These are phyloP conservation scores for Boletus sp. DNA, from an alignment of 768 basidiomycete species.

Conservation along the genomic window DNA sequence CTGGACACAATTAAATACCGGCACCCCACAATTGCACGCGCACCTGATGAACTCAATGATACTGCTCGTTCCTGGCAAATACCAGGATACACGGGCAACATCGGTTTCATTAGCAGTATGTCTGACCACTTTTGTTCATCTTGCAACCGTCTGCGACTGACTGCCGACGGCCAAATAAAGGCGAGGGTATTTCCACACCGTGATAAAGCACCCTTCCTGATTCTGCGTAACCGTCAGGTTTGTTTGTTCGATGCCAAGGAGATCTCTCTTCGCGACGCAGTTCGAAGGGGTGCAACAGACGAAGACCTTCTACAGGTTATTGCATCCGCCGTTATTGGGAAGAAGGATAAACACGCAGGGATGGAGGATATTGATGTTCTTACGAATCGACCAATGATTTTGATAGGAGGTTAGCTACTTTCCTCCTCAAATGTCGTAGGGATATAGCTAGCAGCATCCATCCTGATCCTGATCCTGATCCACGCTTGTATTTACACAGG, in stretches of 20 bases:
- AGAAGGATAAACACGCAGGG: constrained; percentile 79
- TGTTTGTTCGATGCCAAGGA: constrained; percentile 86
- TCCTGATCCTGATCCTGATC: constrained; percentile 29
- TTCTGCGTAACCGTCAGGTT: constrained; percentile 45
- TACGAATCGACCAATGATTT: constrained; percentile 84
- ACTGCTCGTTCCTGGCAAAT: constrained; percentile 80
- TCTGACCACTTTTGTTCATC: constrained; percentile 88
- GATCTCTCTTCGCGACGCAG: constrained; percentile 72
- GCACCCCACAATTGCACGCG: constrained; percentile 53
- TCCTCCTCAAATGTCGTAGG: constrained; percentile 18
- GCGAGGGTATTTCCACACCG: constrained; percentile 32
- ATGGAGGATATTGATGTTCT: constrained; percentile 79
- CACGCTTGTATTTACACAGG: constrained; percentile 23
- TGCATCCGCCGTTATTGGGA: constrained; percentile 59
- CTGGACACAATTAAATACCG: constrained; percentile 45
- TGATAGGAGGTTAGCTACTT: constrained; percentile 86
- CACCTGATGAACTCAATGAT: constrained; percentile 66
- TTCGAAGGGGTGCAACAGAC: constrained; percentile 65
- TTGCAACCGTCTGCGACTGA: constrained; percentile 80
- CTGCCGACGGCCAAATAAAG: constrained; percentile 91
- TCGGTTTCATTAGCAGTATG: constrained; percentile 93
- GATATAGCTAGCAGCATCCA: constrained; percentile 14
- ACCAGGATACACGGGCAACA: constrained; percentile 63
- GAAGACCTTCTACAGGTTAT: constrained; percentile 58
- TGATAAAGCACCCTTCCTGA: constrained; percentile 1